Conservation (phyloP, 345 rosid genomes). For the Dovyalis caffra region DNA sequence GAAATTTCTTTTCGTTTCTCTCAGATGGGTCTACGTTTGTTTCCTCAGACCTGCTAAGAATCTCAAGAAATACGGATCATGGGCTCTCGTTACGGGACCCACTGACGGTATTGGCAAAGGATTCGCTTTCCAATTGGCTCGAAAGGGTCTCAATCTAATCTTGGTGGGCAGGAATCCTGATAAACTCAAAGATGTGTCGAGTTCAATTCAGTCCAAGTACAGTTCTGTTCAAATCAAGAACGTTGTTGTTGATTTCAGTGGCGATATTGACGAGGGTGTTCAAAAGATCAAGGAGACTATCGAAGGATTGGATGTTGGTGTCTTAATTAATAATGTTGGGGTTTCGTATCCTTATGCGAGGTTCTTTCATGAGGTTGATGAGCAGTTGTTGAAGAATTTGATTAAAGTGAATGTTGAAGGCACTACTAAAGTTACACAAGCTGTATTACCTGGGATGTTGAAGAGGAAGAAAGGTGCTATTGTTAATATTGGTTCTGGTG, state of each 20-base stretch:
- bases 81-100: conserved; percentile 93
- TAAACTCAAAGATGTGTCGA: conserved; percentile 66
- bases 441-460: conserved; percentile 76
- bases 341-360: conserved; percentile 91
- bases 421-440: conserved; percentile 86
- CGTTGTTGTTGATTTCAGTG: conserved; percentile 80
- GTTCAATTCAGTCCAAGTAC: conserved; percentile 52
- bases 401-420: conserved; percentile 85
- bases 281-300: conserved; percentile 56
- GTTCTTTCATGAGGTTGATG: conserved; percentile 89
- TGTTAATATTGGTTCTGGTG: conserved; percentile 94
- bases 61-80: conserved; percentile 84
- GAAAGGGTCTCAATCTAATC: conserved; percentile 73
- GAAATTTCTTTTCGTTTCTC: conserved; percentile 39
- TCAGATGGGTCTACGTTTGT: conserved; percentile 70
- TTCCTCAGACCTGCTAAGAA: conserved; percentile 84
- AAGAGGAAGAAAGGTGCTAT: conserved; percentile 89
- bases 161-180: conserved; percentile 77
- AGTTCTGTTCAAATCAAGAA: conserved; percentile 49
- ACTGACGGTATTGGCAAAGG: conserved; percentile 94
- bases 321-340: conserved; percentile 87
- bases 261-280: conserved; percentile 80
- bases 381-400: conserved; percentile 54
- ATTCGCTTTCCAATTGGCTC: conserved; percentile 77
- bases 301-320: conserved; percentile 75